Conservation (phyloP, 345 rosid species). For the Schrenkiella parvula region DNA sequence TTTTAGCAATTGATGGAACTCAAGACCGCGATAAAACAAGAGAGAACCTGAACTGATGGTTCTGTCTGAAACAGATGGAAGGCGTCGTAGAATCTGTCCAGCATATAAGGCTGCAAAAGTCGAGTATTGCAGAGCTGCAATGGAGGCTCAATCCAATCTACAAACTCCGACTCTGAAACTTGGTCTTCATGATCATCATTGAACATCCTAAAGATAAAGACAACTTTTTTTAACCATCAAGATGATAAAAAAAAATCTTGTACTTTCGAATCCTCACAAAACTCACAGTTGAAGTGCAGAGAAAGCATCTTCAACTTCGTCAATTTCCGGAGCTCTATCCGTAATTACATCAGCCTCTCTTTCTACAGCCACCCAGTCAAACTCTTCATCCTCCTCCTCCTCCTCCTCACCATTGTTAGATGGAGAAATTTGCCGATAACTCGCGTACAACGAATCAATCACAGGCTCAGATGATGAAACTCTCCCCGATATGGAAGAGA, state of each 20-base stretch:
- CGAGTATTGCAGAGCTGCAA: conserved; percentile 40
- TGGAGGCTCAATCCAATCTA: conserved; percentile 78
- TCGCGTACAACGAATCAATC: conserved; percentile 16
- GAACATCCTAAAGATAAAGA: conserved; percentile 43
- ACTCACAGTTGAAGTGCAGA: conserved; percentile 71
- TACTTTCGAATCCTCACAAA: neutral
- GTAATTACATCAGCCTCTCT: conserved; percentile 38
- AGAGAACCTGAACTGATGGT: conserved; percentile 68
- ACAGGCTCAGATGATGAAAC: conserved; percentile 37
- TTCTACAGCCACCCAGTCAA: conserved; percentile 62
- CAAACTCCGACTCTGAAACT: conserved; percentile 38
- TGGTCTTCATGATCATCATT: conserved; percentile 38
- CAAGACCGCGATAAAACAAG: neutral
- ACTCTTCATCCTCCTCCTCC: conserved; percentile 35
- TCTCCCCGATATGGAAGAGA: neutral
- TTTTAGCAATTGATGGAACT: neutral
- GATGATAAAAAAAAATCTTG: neutral
- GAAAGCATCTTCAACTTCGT: conserved; percentile 71
- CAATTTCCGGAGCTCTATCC: conserved; percentile 58
- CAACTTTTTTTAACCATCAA: neutral
- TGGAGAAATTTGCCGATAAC: conserved; percentile 26
- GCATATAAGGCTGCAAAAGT: conserved; percentile 46
- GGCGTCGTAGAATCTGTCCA: conserved; percentile 62
- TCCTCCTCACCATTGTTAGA: conserved; percentile 4
- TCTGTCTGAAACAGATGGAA: conserved; percentile 74